Evolutionary conservation across 2,329 filamentous ascomycete species (phyloP).

Genomic region (Sarocladium oryzae): DNA sequence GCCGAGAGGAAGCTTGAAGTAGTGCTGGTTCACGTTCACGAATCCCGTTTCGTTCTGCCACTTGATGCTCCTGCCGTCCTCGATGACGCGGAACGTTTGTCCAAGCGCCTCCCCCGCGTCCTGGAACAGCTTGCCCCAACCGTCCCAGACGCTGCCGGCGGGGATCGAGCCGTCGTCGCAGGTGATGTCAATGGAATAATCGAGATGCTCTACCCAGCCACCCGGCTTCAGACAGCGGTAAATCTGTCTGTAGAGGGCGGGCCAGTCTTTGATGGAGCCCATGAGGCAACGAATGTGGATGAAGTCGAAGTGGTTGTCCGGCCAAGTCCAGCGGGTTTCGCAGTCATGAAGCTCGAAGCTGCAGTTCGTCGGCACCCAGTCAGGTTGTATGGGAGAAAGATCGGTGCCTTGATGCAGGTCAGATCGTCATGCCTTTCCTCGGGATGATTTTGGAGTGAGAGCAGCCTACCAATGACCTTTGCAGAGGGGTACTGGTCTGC

Average conservation of each 20-base stretch:
- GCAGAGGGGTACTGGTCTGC: slow-evolving; percentile 24
- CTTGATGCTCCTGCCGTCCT: slow-evolving; percentile 16
- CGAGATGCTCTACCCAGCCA: slow-evolving; percentile 25
- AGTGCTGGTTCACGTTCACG: slow-evolving; percentile 23
- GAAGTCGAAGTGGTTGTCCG: slow-evolving; percentile 44
- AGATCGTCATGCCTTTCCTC: neutral
- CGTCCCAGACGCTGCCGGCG: slow-evolving; percentile 18
- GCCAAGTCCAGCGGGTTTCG: slow-evolving; percentile 35
- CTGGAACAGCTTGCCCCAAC: slow-evolving; percentile 22
- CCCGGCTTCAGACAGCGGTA: slow-evolving; percentile 41
- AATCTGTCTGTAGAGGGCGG: slow-evolving; percentile 44
- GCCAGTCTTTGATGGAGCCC: slow-evolving; percentile 52
- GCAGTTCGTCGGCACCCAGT: slow-evolving; percentile 23
- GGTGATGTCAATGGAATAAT: slow-evolving; percentile 21
- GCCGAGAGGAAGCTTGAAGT: slow-evolving; percentile 33
- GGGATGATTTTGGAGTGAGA: neutral
- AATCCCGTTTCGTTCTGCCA: slow-evolving; percentile 26
- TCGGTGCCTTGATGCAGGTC: slow-evolving; percentile 23
- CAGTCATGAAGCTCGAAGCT: slow-evolving; percentile 29
- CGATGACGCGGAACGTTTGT: slow-evolving; percentile 18
- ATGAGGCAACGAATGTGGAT: slow-evolving; percentile 52
- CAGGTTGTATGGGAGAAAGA: slow-evolving; percentile 29
- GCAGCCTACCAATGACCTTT: slow-evolving; percentile 22
- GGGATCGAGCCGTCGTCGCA: slow-evolving; percentile 16
- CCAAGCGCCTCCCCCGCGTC: slow-evolving; percentile 21